phyloP scores from a whole-genome alignment of 169 alveolate genomes.

The Plasmodium gallinaceum region DNA sequence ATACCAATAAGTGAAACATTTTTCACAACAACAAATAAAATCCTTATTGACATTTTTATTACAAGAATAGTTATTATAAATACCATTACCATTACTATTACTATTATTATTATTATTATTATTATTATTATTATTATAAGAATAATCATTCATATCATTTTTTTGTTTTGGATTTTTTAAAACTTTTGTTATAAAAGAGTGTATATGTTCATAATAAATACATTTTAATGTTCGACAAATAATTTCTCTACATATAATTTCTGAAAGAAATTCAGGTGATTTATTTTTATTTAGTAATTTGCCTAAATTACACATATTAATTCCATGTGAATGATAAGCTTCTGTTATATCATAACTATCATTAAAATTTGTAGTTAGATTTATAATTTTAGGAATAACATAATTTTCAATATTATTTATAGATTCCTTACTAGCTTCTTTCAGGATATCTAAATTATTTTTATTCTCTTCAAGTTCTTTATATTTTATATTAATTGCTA shows the following conservation, averaged over 20 bases:
- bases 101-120: neutral
- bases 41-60: neutral
- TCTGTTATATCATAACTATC: conserved; percentile 84
- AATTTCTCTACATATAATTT: conserved; percentile 45
- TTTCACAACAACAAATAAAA: conserved; percentile 47
- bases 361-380: conserved; percentile 62
- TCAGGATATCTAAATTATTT: conserved; percentile 48
- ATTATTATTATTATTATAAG: neutral
- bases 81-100: neutral
- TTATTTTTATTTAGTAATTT: conserved; percentile 14
- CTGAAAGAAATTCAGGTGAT: conserved; percentile 27
- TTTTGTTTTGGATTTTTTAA: conserved; percentile 12
- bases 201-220: conserved; percentile 80
- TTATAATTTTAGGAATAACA: conserved; percentile 78
- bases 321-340: conserved; percentile 81
- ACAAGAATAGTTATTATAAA: neutral
- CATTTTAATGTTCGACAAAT: conserved; percentile 55
- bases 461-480: conserved; percentile 48
- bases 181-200: conserved; percentile 56
- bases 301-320: conserved; percentile 79
- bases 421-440: conserved; percentile 65
- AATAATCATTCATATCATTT: neutral
- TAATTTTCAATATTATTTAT: conserved; percentile 76
- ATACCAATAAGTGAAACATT: conserved; percentile 44
- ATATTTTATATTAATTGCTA: conserved; percentile 73